Conservation (phyloP, 345 rosid species). For the Rhodamnia argentea region DNA sequence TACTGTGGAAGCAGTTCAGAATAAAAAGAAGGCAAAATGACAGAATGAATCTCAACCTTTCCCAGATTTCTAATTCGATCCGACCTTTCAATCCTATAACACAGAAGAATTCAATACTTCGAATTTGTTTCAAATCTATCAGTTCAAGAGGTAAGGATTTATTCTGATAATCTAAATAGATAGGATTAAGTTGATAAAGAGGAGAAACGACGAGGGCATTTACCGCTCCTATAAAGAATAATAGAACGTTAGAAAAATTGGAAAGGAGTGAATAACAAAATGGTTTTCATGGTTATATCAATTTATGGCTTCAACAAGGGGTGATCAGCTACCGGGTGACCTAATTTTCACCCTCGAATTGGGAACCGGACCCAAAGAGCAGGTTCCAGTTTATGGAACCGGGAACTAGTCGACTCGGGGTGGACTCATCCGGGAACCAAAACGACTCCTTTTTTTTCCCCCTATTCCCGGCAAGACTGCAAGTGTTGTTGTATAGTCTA, state of each 20-base stretch:
- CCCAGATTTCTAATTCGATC: neutral
- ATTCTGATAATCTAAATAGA: neutral
- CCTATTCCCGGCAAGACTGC: too few relatives aligned
- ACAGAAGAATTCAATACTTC: neutral
- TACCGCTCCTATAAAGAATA: neutral
- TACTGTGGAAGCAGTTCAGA: neutral
- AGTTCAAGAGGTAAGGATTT: too few relatives aligned
- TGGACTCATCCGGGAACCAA: too few relatives aligned
- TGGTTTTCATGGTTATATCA: neutral
- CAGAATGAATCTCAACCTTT: neutral
- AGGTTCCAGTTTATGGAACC: too few relatives aligned
- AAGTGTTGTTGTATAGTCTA: too few relatives aligned
- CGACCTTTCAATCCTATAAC: neutral
- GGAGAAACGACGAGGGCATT: neutral
- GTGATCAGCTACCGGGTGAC: too few relatives aligned
- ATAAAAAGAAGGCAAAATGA: neutral
- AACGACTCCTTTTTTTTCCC: too few relatives aligned
- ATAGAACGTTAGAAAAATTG: neutral
- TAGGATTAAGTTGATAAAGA: neutral
- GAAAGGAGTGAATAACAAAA: neutral
- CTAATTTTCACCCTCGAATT: too few relatives aligned
- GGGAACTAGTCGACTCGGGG: too few relatives aligned
- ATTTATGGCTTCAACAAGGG: neutral
- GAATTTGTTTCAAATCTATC: neutral
- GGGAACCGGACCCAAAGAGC: too few relatives aligned